Percentiles rank a stretch among this genome's conserved stretches.
These are phyloP conservation scores for Odontarrhena argentea DNA, from an alignment of 345 rosid species.

Conservation along the genomic window DNA sequence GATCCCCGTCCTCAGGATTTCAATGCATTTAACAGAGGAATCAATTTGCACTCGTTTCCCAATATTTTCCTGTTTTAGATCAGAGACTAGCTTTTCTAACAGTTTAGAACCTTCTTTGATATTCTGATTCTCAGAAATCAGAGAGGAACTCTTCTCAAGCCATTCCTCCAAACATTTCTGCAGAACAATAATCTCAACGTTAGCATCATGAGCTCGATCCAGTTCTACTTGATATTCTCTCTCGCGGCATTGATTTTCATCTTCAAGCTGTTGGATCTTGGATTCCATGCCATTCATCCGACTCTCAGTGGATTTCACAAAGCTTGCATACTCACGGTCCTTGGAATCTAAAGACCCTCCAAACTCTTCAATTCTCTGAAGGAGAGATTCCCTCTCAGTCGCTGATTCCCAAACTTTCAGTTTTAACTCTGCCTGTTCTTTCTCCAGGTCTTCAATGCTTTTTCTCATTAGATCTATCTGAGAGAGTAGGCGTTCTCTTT, in stretches of 20 bases:
- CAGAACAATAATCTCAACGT: constrained; percentile 70
- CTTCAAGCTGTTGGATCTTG: constrained; percentile 56
- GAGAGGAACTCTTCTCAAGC: constrained; percentile 60
- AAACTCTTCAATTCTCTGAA: constrained; percentile 58
- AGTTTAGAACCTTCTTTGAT: constrained; percentile 57
- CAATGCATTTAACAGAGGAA: constrained; percentile 55
- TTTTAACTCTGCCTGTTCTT: constrained; percentile 52
- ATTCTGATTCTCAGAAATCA: constrained; percentile 56
- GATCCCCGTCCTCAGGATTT: constrained; percentile 57
- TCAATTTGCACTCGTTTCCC: constrained; percentile 58
- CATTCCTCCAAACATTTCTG: constrained; percentile 63
- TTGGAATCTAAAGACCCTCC: constrained; percentile 51
- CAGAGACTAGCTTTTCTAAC: constrained; percentile 61
- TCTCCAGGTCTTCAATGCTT: constrained; percentile 60
- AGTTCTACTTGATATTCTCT: constrained; percentile 68
- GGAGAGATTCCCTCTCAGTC: constrained; percentile 58
- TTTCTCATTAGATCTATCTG: constrained; percentile 53
- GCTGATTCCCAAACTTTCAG: constrained; percentile 51
- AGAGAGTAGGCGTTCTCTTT: constrained; percentile 59
- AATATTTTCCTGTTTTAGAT: constrained; percentile 56
- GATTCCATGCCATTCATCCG: constrained; percentile 58
- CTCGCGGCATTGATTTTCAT: constrained; percentile 57
- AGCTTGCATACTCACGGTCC: constrained; percentile 56
- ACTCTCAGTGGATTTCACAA: constrained; percentile 48
- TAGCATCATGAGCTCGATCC: constrained; percentile 58